Conservation (phyloP, 2,329 filamentous ascomycete genomes). For the Blumeriella jaapii region DNA sequence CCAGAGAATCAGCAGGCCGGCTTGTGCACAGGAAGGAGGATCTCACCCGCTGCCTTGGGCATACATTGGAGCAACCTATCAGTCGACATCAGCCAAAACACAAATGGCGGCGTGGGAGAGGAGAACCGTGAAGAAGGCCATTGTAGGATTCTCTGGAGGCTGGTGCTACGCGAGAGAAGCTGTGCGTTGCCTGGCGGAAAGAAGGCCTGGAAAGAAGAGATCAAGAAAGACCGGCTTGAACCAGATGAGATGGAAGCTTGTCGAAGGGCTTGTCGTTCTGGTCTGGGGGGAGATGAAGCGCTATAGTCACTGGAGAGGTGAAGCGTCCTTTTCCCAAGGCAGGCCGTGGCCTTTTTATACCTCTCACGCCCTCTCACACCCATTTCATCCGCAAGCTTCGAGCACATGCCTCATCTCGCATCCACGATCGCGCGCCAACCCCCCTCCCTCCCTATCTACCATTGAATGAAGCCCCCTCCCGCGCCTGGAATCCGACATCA, state of each 20-base stretch:
- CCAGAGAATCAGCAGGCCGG: too few relatives aligned
- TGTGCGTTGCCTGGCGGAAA: too few relatives aligned
- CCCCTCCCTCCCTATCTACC: background rate
- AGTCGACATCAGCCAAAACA: too few relatives aligned
- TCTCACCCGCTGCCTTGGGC: too few relatives aligned
- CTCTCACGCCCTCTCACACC: background rate
- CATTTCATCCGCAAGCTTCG: background rate
- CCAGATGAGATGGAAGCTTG: background rate
- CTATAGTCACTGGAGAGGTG: background rate
- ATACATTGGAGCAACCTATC: too few relatives aligned
- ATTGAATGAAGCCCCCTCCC: background rate
- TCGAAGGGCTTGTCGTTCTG: background rate
- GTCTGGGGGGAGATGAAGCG: background rate
- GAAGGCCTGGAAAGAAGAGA: background rate
- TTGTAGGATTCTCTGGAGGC: too few relatives aligned
- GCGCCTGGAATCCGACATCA: background rate
- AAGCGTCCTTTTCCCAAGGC: background rate
- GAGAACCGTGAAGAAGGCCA: too few relatives aligned
- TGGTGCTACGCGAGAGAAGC: too few relatives aligned
- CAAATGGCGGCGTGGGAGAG: too few relatives aligned
- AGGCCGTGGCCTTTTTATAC: constrained; percentile 3
- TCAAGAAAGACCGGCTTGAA: too few relatives aligned
- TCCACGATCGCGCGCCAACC: background rate
- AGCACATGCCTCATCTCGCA: background rate
- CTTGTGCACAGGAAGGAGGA: too few relatives aligned